Percentiles rank a stretch among this genome's conserved stretches.
Conservation (phyloP, 106 monocot genomes). For the Vanilla planifolia region DNA sequence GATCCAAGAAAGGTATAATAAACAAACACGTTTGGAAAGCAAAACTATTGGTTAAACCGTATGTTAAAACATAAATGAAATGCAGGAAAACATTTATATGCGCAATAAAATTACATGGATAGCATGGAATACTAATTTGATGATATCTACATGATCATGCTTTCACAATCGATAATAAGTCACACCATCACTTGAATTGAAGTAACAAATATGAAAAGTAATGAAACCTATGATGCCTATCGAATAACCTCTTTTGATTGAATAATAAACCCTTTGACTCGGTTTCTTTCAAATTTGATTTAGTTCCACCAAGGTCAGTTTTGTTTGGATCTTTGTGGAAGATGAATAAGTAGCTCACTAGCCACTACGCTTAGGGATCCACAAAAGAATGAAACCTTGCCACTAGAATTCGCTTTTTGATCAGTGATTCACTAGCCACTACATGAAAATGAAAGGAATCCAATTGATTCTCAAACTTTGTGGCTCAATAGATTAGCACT, state of each 20-base stretch:
- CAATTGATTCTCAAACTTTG: not conserved
- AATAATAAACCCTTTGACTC: slow-evolving; percentile 1
- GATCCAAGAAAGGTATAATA: too few species aligned
- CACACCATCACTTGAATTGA: too few species aligned
- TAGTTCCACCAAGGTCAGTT: not conserved
- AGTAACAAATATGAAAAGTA: too few species aligned
- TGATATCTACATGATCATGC: too few species aligned
- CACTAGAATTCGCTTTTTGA: too few species aligned
- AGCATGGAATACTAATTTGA: too few species aligned
- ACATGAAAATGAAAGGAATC: not conserved
- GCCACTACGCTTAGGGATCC: not conserved
- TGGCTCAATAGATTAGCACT: not conserved
- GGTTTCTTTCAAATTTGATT: not conserved
- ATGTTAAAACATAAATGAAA: too few species aligned
- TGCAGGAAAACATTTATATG: too few species aligned
- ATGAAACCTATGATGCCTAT: slow-evolving; percentile 1
- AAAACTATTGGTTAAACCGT: too few species aligned
- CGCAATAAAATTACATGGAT: too few species aligned
- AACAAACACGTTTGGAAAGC: too few species aligned
- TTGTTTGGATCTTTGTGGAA: not conserved
- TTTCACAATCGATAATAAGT: too few species aligned
- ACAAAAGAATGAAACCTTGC: not conserved
- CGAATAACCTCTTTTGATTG: not conserved
- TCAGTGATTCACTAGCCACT: not conserved
- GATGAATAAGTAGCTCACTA: not conserved